A percentile compares a stretch with the other conserved stretches of the same genome.
Conservation (phyloP, 441 rosid species). For the Populus hybrid region DNA sequence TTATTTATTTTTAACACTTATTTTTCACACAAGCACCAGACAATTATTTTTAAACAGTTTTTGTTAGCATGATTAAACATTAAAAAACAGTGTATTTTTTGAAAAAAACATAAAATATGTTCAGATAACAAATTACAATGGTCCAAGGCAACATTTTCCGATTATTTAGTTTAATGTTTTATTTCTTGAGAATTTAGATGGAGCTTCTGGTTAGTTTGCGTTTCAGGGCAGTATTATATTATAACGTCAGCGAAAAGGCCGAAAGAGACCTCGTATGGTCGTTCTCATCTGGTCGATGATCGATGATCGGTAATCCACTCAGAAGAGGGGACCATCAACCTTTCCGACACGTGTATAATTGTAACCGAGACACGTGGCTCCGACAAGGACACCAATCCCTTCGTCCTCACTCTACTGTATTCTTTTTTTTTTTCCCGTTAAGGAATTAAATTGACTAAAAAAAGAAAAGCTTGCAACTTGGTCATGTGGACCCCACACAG, state of each 20-base stretch:
- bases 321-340: conserved; percentile 20
- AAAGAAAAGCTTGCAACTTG: not conserved
- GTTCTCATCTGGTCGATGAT: conserved; percentile 8
- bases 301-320: not conserved
- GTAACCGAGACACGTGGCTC: conserved; percentile 20
- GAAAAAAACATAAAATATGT: too few species aligned
- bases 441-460: not conserved
- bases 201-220: too few species aligned
- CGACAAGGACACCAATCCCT: not conserved
- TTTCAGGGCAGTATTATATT: too few species aligned
- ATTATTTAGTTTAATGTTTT: too few species aligned
- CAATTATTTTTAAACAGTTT: too few species aligned
- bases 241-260: conserved; percentile 3
- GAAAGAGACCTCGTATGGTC: conserved; percentile 11
- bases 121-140: too few species aligned
- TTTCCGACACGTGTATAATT: conserved; percentile 15
- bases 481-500: conserved; percentile 5
- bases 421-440: not conserved
- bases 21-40: too few species aligned
- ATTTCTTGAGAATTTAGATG: too few species aligned
- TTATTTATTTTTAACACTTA: too few species aligned
- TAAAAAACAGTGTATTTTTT: too few species aligned
- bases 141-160: too few species aligned
- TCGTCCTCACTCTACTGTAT: not conserved
- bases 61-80: too few species aligned